These are phyloP conservation scores for Austroboletus festivus DNA, from an alignment of 768 basidiomycete species.

Conservation along the genomic window DNA sequence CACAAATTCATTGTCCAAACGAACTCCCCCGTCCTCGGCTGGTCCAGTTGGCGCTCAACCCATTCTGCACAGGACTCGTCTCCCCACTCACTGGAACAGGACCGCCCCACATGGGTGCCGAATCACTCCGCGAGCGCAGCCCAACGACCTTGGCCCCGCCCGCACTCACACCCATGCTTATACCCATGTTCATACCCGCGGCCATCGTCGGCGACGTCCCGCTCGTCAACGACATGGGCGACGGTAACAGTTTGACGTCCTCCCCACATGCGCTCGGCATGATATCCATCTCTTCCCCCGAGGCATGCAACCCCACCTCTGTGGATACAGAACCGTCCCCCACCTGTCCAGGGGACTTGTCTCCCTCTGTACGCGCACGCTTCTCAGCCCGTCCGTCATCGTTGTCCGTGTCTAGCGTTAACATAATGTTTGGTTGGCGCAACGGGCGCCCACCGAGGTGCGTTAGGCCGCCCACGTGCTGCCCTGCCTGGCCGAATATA, in stretches of 20 bases:
- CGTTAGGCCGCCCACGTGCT: slow-evolving; percentile 19
- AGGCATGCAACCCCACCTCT: slow-evolving; percentile 5
- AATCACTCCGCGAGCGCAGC: slow-evolving; percentile 24
- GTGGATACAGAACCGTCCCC: background rate
- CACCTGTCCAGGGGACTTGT: background rate
- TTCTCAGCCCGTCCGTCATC: slow-evolving; percentile 24
- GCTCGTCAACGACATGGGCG: too few relatives aligned
- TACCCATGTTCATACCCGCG: slow-evolving; percentile 11
- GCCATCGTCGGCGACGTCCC: slow-evolving; percentile 24
- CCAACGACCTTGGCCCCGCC: slow-evolving; percentile 17
- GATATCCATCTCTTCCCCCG: slow-evolving; percentile 29
- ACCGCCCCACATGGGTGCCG: slow-evolving; percentile 21
- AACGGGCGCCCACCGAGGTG: slow-evolving; percentile 21
- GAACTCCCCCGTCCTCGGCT: slow-evolving; percentile 27
- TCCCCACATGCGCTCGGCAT: slow-evolving; percentile 8
- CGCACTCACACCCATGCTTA: slow-evolving; percentile 6
- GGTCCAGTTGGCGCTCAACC: slow-evolving; percentile 29
- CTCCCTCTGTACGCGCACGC: slow-evolving; percentile 21
- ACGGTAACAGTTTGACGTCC: slow-evolving; percentile 17
- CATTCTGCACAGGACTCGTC: slow-evolving; percentile 14
- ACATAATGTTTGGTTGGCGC: slow-evolving; percentile 29
- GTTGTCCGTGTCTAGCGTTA: slow-evolving; percentile 26
- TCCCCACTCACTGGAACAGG: slow-evolving; percentile 18
- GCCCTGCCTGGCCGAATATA: slow-evolving; percentile 9
- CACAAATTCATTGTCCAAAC: slow-evolving; percentile 23